Conservation (phyloP, 179 eudicot species). For the Actinidia arguta region DNA sequence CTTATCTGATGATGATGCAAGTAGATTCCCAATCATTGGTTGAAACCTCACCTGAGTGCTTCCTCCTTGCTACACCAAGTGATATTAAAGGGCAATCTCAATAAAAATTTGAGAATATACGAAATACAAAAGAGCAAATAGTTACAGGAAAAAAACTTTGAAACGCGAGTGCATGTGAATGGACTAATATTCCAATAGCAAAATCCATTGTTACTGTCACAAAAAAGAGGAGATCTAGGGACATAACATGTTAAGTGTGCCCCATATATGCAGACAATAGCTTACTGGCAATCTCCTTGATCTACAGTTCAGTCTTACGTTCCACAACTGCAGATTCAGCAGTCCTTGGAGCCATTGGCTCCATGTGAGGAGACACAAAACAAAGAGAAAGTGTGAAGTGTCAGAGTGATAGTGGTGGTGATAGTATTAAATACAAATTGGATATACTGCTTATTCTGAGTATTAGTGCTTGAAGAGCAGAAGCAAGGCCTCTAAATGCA, state of each 20-base stretch:
- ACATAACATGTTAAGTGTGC: constrained; percentile 70
- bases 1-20: constrained; percentile 88
- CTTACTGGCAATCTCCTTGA: no score
- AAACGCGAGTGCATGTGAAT: constrained; percentile 69
- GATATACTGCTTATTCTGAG: background rate
- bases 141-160: constrained; percentile 59
- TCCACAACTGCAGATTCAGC: no score
- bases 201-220: constrained; percentile 82
- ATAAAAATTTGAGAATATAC: background rate
- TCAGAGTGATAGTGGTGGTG: background rate
- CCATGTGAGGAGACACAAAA: no score
- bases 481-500: background rate
- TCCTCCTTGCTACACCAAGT: constrained; percentile 66
- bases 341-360: no score
- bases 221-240: constrained; percentile 92
- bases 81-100: background rate
- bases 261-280: constrained; percentile 67
- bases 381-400: no score
- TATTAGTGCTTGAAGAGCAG: background rate
- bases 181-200: constrained; percentile 80
- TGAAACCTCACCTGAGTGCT: constrained; percentile 89
- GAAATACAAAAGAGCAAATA: constrained; percentile 2
- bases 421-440: background rate
- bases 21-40: constrained; percentile 72
- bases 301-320: no score